Base-by-base conservation (phyloP, 2,329 filamentous ascomycete species). In the Aspergillus calidoustus region DNA sequence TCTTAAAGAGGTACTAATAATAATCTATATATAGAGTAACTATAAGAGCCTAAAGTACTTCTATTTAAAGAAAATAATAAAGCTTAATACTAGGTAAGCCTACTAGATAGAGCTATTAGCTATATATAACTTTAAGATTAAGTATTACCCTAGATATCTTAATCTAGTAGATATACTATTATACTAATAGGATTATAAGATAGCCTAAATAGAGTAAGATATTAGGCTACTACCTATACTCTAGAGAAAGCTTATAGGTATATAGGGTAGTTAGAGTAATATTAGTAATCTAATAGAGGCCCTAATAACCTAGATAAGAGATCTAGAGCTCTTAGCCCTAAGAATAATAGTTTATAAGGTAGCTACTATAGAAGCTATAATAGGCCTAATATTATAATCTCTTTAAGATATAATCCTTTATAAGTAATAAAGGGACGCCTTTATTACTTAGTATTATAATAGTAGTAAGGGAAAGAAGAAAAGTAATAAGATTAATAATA, bases 21-120 rank as follows among this genome's bases (percentile, higher is more conserved):
- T 31, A 19, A 19, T 19, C 15, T 51, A 51, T 17, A 51, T 51
- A n/a, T n/a, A n/a, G n/a, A 28, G 15, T 30, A 31, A 51, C 19
- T 51, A 51, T 51, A 51, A 51, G 15, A 51, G 34, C n/a, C 25
- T 51, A 13, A 13, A 51, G 25, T 51, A 51, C 19, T 51, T 51
- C 8, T 51, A 9, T 31, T 30, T 28, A 51, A 34, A 34, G 9
- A 34, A 34, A 3, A 34, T 11, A 7, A 34, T 11, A 7, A 34
- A 34, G 9, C 3, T 34, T 34, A 34, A 34, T 11, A 34, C 30
- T 7, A 34, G 30, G 15, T 17, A 51, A 25, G 49, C 28, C 25
- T 31, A 15, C 7, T 51, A 34, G 49, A 15, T 15, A 31, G 28
- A 51, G 19, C 28, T 51, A 17, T 19, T 51, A 17, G n/a, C 17